A percentile compares a stretch with the other conserved stretches of the same genome.
Conservation (phyloP, 331 rosid genomes). For the Rosa hybrid region DNA sequence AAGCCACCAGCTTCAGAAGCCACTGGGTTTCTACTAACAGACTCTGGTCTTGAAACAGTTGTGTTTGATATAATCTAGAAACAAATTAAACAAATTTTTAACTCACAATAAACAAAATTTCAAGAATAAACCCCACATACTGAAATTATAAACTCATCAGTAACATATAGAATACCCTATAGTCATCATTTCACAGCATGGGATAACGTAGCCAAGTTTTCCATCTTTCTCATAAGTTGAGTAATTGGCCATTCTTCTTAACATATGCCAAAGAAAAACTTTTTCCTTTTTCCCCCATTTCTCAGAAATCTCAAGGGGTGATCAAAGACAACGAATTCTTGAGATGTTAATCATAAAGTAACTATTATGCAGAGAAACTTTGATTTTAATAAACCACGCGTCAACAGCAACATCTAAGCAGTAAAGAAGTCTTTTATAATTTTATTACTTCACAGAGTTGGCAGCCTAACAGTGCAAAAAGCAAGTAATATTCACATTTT, state of each 20-base stretch:
- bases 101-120: slow-evolving; percentile 2
- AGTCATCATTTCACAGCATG: background rate
- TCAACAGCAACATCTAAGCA: background rate
- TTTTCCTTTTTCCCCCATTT: background rate
- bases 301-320: background rate
- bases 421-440: background rate
- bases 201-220: background rate
- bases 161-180: background rate
- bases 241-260: background rate
- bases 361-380: background rate
- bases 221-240: background rate
- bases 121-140: slow-evolving; percentile 2
- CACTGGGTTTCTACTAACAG: slow-evolving; percentile 48
- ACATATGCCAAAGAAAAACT: background rate
- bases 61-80: slow-evolving; percentile 86
- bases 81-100: background rate
- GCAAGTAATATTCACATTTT: background rate
- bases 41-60: slow-evolving; percentile 88
- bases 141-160: background rate
- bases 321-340: background rate
- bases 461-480: background rate
- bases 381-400: background rate
- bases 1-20: slow-evolving; percentile 88
- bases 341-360: background rate
- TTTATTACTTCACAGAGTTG: background rate